These are phyloP conservation scores for Metarhizium rileyi DNA, from an alignment of 2,329 filamentous ascomycete species.

Conservation along the genomic window DNA sequence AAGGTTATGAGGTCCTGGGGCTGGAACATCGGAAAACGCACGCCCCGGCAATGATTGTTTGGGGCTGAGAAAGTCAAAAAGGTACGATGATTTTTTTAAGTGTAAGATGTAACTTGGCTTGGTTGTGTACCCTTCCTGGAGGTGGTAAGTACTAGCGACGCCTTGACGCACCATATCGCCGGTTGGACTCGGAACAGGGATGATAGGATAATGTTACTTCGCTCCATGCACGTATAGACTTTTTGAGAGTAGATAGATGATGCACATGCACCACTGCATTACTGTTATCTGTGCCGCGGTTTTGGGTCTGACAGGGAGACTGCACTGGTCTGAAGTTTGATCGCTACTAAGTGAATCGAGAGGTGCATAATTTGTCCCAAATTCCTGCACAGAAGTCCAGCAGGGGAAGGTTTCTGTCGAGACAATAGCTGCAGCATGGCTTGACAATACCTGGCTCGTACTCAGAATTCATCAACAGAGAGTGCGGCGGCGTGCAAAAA, in stretches of 20 bases:
- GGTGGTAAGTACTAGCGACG: too few relatives aligned
- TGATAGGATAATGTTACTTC: too few relatives aligned
- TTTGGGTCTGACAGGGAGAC: neutral
- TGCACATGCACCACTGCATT: too few relatives aligned
- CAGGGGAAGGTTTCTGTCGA: neutral
- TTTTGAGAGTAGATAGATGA: too few relatives aligned
- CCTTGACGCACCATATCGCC: too few relatives aligned
- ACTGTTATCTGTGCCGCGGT: too few relatives aligned
- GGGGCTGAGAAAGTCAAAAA: neutral
- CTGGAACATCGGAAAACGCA: slow-evolving; percentile 82
- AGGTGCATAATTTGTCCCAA: neutral
- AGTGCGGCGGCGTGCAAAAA: neutral
- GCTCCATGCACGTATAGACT: too few relatives aligned
- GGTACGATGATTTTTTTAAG: neutral
- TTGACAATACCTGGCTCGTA: neutral
- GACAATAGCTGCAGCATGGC: neutral
- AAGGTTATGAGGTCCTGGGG: slow-evolving; percentile 80
- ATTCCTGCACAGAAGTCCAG: neutral
- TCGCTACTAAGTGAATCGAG: neutral
- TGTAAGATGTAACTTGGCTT: neutral
- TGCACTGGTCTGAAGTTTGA: neutral
- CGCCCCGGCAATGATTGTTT: slow-evolving; percentile 8
- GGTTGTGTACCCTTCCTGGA: slow-evolving; percentile 3
- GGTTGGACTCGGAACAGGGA: too few relatives aligned
- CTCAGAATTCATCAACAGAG: neutral